Evolutionary conservation across 768 basidiomycete genomes (phyloP).

Genomic region (Leccinum longicurvipes): DNA sequence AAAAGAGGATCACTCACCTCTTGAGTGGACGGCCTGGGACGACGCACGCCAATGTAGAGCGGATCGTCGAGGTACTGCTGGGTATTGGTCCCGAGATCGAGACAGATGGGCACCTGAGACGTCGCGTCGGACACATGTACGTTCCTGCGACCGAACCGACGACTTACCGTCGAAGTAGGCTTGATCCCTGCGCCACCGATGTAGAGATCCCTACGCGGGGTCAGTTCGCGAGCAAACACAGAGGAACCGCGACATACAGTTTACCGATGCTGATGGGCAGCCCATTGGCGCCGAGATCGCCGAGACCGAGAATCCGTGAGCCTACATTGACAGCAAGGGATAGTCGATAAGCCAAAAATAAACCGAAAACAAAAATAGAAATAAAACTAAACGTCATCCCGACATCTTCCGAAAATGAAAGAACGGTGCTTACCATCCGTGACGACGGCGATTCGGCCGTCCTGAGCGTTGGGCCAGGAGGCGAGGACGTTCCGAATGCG

Average conservation of each 20-base stretch:
- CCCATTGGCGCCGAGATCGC: constrained; percentile 40
- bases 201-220: constrained; percentile 51
- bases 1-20: constrained; percentile 33
- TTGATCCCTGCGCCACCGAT: constrained; percentile 68
- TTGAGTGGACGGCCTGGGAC: constrained; percentile 42
- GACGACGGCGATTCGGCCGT: constrained; percentile 67
- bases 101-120: constrained; percentile 54
- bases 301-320: constrained; percentile 72
- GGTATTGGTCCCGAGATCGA: constrained; percentile 78
- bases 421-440: constrained; percentile 53
- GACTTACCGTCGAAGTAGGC: constrained; percentile 42
- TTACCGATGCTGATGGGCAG: constrained; percentile 68
- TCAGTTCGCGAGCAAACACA: not conserved
- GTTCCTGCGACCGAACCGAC: not conserved
- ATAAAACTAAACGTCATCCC: not conserved
- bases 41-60: constrained; percentile 69
- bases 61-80: constrained; percentile 64
- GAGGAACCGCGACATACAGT: constrained; percentile 40
- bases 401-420: not conserved
- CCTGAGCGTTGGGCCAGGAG: constrained; percentile 44
- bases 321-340: constrained; percentile 32
- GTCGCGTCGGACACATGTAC: not conserved
- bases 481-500: constrained; percentile 54
- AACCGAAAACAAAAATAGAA: not conserved
- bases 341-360: not conserved